phyloP scores from a whole-genome alignment of 306 rosid species.

The Gleditsia sinensis region DNA sequence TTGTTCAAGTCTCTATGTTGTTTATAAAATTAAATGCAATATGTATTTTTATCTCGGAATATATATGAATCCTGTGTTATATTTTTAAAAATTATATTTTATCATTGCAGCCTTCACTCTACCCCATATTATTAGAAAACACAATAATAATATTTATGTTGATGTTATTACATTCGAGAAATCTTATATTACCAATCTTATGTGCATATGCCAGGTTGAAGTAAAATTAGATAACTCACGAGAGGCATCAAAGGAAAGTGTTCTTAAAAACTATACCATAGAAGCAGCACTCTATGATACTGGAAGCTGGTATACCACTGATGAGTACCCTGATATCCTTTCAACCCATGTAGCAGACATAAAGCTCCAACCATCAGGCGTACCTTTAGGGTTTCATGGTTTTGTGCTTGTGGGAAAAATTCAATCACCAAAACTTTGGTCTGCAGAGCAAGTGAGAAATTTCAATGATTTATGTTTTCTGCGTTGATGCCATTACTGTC shows the following conservation, averaged over 20 bases:
- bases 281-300: constrained; percentile 78
- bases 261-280: constrained; percentile 59
- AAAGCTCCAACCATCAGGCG: constrained; percentile 52
- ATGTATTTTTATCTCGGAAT: not conserved
- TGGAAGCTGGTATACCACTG: constrained; percentile 57
- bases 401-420: constrained; percentile 70
- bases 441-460: constrained; percentile 82
- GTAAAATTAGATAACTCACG: constrained; percentile 75
- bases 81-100: not conserved
- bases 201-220: constrained; percentile 67
- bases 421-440: constrained; percentile 82
- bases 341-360: constrained; percentile 67
- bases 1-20: no score
- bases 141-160: not conserved
- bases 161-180: constrained; percentile 21
- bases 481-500: not conserved
- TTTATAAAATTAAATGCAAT: constrained; percentile 4
- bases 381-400: constrained; percentile 66
- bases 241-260: constrained; percentile 58
- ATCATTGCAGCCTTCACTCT: constrained; percentile 5
- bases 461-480: constrained; percentile 19
- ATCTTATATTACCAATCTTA: constrained; percentile 21
- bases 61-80: constrained; percentile 2
- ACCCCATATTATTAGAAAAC: not conserved
- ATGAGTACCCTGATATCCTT: constrained; percentile 59